These are phyloP conservation scores for Margaritispora aquatica DNA, from an alignment of 495 filamentous ascomycete genomes.

Conservation along the genomic window DNA sequence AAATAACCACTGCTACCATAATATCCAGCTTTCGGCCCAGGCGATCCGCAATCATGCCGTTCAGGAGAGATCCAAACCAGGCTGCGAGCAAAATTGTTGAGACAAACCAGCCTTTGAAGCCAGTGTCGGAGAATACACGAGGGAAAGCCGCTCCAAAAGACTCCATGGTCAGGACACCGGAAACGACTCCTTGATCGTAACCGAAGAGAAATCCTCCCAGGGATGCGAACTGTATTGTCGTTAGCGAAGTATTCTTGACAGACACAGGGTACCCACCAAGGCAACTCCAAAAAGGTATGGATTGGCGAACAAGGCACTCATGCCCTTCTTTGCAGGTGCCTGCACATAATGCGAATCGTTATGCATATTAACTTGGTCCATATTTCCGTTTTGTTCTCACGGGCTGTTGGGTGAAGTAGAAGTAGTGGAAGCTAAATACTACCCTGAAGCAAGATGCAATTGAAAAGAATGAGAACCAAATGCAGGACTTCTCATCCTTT, in stretches of 20 bases:
- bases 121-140: conserved; percentile 13
- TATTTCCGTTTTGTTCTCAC: no score
- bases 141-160: conserved; percentile 28
- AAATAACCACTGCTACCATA: conserved; percentile 24
- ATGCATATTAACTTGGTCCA: not conserved
- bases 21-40: conserved; percentile 22
- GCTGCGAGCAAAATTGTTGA: conserved; percentile 14
- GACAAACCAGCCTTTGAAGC: conserved; percentile 26
- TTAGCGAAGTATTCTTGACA: not conserved
- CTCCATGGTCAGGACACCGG: conserved; percentile 39
- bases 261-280: not conserved
- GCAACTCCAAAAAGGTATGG: not conserved
- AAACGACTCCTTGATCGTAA: conserved; percentile 53
- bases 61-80: conserved; percentile 24
- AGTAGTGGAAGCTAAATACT: no score
- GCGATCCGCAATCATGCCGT: conserved; percentile 26
- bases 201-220: conserved; percentile 41
- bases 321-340: not conserved
- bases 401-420: no score
- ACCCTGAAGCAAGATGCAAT: no score
- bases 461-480: no score
- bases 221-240: conserved; percentile 35
- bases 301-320: not conserved
- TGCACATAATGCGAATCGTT: not conserved
- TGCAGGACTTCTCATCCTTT: no score